Base-by-base conservation (phyloP, 176 grass and related monocot genomes). In the Luzula sylvatica region DNA sequence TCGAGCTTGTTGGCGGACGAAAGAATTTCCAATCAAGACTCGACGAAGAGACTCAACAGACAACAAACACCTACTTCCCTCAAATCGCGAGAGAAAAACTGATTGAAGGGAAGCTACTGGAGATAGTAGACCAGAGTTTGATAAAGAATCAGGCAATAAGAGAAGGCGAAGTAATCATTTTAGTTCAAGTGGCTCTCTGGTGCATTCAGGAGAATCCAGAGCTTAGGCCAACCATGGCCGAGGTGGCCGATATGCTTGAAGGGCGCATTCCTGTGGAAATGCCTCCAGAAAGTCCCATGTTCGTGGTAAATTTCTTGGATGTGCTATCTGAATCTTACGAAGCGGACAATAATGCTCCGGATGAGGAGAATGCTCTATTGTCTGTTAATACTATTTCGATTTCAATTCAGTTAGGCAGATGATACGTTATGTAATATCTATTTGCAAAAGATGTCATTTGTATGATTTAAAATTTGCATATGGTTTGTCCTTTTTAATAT, bases 1-100 rank as follows among this genome's bases (percentile, higher is more conserved):
- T 79, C 9, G 85, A 88, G 62, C 67, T 88, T 12, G 42, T 83
- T 26, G 55, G 41, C 46, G 85, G 79, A 11, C 59, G 85, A 9
- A 53, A 70, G 29, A 65, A 63, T 51, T 48, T 72, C 6, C 44
- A 55, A 64, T 17, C 44, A 39, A 18, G 30, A 9, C 3, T 19
- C 8, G 68, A 40, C 69, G n/a, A 11, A n/a, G 27, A n/a, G 26
- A 40, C 42, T 15, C 26, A 52, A 13, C 22, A 49, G 9, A 53
- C 14, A 7, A 46, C 15, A 5, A 15, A 42, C 18, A 26, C 8
- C 7, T 72, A 60, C 12, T 58, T 76, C 6, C 65, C 66, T 23
- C 57, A 52, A 15, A 15, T 79, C 48, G 71, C 52, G 38, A 24
- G 45, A 52, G 46, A 78, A 41, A 82, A 46, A 67, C 20, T 68